Percentiles rank a stretch among this genome's conserved stretches.
Evolutionary conservation across 139 green algal genomes (phyloP).

Genomic region (Picochlorum sp.): DNA sequence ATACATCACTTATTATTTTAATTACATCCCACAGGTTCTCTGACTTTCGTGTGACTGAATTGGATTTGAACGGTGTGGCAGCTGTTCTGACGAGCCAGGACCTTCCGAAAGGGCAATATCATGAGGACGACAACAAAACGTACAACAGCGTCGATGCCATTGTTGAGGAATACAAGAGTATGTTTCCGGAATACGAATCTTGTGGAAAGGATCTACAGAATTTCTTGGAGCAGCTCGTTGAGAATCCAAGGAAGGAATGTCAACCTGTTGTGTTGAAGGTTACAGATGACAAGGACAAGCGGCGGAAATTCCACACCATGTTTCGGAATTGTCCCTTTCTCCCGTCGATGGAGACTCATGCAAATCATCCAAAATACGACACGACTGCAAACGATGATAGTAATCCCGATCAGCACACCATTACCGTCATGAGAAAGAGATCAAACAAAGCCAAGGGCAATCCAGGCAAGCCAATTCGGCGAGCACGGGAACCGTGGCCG

Average conservation of each 20-base stretch:
- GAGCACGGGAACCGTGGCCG: slow-evolving; percentile 21
- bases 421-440: not conserved
- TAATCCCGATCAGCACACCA: not conserved
- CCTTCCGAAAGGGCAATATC: not conserved
- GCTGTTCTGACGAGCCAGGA: slow-evolving; percentile 39
- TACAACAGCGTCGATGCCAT: not conserved
- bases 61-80: slow-evolving; percentile 43
- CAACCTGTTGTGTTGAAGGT: slow-evolving; percentile 28
- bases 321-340: slow-evolving; percentile 1
- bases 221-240: not conserved
- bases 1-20: not conserved
- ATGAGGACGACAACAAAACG: not conserved
- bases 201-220: not conserved
- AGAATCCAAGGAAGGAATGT: not conserved
- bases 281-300: slow-evolving; percentile 26
- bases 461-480: slow-evolving; percentile 4
- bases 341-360: slow-evolving; percentile 10
- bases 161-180: not conserved
- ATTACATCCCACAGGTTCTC: slow-evolving; percentile 44
- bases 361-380: not conserved
- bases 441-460: slow-evolving; percentile 12
- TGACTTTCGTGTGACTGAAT: slow-evolving; percentile 80
- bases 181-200: not conserved
- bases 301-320: slow-evolving; percentile 17
- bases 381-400: no score